Base-by-base conservation (phyloP, 768 basidiomycete species). In the Russula emetica region DNA sequence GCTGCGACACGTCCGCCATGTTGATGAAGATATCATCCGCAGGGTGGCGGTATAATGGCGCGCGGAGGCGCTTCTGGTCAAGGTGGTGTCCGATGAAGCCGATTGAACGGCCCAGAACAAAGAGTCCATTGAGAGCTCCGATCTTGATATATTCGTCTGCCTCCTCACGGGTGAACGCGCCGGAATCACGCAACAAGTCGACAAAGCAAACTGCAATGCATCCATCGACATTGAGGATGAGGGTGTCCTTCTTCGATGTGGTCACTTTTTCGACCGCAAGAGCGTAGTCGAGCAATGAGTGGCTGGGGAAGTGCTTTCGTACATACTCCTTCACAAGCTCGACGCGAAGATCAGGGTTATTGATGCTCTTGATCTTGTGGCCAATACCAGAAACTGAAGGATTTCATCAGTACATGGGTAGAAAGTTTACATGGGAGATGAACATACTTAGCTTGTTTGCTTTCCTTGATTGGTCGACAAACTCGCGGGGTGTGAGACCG, bases 361-460 rank as follows among this genome's bases (percentile, higher is more conserved):
- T 94, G 68, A 94, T 91, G 69, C 89, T 93, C 86, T 99, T 99
- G 83, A 99, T 97, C 85, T 98, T 98, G 87, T 99, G 96, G 52
- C 96, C 96, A 69, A 99, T 99, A 81, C 96, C 96, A 69, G 87
- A 90, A 81, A 98, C 90, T 90, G 67, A 40, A 58, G 59, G 32
- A 47, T 42, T 34, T 62, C 60, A 42, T 60, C 60, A 67, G 65
- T 38, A 30, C 22, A 28, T 0, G 10, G 47, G 34, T 5, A 20
- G 68, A 32, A 54, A 32, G 60, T 9, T n/a, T 2, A 36, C 16
- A 22, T 13, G 36, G 20, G 34, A 44, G 24, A 53, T n/a, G 44
- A 24, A 83, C 87, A 66, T 69, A 89, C 89, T 96, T 66, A 97
- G 86, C 78, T 94, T 94, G 82, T 96, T 97, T 32, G 86, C 86